Base-by-base conservation (phyloP, 345 rosid species). In the Orychophragmus violaceus region DNA sequence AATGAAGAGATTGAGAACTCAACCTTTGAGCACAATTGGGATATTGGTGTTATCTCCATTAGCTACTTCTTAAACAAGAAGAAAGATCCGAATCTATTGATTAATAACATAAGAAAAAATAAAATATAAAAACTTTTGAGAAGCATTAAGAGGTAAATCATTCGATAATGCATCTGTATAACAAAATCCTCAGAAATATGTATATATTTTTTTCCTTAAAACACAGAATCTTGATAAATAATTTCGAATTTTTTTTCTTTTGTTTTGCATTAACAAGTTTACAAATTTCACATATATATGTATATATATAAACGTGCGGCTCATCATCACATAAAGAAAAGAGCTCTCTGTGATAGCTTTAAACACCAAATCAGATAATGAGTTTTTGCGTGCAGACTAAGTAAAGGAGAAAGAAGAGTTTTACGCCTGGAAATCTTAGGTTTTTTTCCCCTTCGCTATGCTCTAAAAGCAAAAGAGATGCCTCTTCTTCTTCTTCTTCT, bases 1-100 rank as follows among this genome's bases (percentile, higher is more conserved):
- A 76, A 46, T 23, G 58, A 68, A 51, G 75, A 70, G 63, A 54
- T 39, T 4, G 74, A 64, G 19, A 78, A 62, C 50, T 77, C 77
- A 17, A 77, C 57, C 0, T 22, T 57, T 29, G 66, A 69, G 13
- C 79, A 59, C 32, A 74, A 62, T 12, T 50, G 79, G 4, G 78
- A 74, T 44, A 46, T 64, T 50, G 74, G 59, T 50, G 75, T 59
- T 11, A 75, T 18, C 74, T 80, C 82, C 85, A 81, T n/a, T n/a
- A n/a, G n/a, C n/a, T n/a, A n/a, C n/a, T n/a, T n/a, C n/a, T n/a
- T n/a, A n/a, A n/a, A n/a, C n/a, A n/a, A n/a, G n/a, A n/a, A n/a
- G n/a, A n/a, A n/a, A n/a, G n/a, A n/a, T n/a, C n/a, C n/a, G n/a
- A n/a, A n/a, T n/a, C n/a, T n/a, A n/a, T 5, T 8, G 37, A 5